Evolutionary conservation across 768 basidiomycete species (phyloP), one percentile per base, ranked within the genome.

Genomic region (Chlorophyllum brunneum): DNA sequence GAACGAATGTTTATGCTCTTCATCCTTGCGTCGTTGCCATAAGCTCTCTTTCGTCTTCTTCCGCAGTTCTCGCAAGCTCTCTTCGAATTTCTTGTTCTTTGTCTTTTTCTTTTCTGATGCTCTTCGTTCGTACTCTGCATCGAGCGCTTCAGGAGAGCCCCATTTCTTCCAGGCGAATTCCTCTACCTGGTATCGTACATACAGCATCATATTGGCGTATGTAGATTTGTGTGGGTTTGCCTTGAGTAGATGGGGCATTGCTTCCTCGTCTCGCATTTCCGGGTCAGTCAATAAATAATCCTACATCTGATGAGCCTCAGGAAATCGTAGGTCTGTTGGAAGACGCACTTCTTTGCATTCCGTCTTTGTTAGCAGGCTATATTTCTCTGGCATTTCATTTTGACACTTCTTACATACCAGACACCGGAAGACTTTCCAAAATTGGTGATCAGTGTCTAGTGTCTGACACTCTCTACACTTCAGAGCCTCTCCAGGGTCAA

Each of bases 181-280:
- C 66, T 99, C 97, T 1, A 97, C 92, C 66, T 98, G 95, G 62
- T 75, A 87, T 29, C 97, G 84, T 4, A 98, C 76, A 70, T 89
- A 98, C 18, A 99, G 78, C 97, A 98, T 98, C 97, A 98, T 98
- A 74, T 98, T 99, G 30, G 90, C 89, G 64, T 90, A 98, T 0
- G 92, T 95, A 9, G 93, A 88, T 58, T 90, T 88, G 72, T 97
- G 94, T 3, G 92, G 95, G 65, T 98, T 98, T 16, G 92, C 88
- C 63, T 95, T 92, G 52, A 98, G 77, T 22, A 95, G 74, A 67
- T 99, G 97, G 0, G 95, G 97, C 58, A 99, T 80, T 15, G 88
- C 71, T 59, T 97, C 92, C 61, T 90, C 83, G 64, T 99, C 97
- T 51, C 88, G 85, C 23, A 99, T 76, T 64, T 99, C 97, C 27